Base-by-base conservation (phyloP, 2,329 filamentous ascomycete genomes). In the Aspergillus brunneoviolaceus region DNA sequence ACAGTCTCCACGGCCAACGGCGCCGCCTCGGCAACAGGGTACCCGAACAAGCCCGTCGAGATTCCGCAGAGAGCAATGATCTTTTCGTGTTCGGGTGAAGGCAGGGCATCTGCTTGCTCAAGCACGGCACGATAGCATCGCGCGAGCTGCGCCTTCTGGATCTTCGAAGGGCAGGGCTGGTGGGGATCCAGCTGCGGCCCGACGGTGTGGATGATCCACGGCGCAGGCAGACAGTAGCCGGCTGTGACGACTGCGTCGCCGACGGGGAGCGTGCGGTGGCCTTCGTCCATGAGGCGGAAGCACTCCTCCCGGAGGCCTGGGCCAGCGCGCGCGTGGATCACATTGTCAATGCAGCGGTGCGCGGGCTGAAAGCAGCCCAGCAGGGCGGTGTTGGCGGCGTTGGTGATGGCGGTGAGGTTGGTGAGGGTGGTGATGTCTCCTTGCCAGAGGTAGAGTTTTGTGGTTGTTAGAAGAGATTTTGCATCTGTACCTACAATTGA, bases 341-440 rank as follows among this genome's bases (percentile, higher is more conserved):
- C 59, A 59, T 69, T 69, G 49, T 69, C 67, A 45, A 69, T 67
- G 35, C 67, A 69, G 33, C 62, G 62, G 31, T 69, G 66, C 11
- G 61, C 58, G 2, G 67, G 67, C 12, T 53, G 60, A 55, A 67
- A 69, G 31, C 67, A 69, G 5, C 67, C 67, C 10, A 66, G 58
- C 1, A 68, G 57, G 14, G 62, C 49, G 14, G 63, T 55, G 10
- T 69, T 69, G 0, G 67, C 66, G 5, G 67, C 66, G 23, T 69
- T 69, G 19, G 68, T 66, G 14, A 69, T 69, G 16, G 64, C 66
- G 1, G 67, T 69, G 19, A 67, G 50, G 11, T 64, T 59, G 3
- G 63, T 62, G 5, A 69, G 19, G 1, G 63, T 60, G 11, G 66
- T 67, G 16, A 68, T 69, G 42, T 69, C 66, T n/a, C 66, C 67